Evolutionary conservation across 2,329 filamentous ascomycete genomes (phyloP).

Genomic region (Phaeosphaeriaceae sp.): DNA sequence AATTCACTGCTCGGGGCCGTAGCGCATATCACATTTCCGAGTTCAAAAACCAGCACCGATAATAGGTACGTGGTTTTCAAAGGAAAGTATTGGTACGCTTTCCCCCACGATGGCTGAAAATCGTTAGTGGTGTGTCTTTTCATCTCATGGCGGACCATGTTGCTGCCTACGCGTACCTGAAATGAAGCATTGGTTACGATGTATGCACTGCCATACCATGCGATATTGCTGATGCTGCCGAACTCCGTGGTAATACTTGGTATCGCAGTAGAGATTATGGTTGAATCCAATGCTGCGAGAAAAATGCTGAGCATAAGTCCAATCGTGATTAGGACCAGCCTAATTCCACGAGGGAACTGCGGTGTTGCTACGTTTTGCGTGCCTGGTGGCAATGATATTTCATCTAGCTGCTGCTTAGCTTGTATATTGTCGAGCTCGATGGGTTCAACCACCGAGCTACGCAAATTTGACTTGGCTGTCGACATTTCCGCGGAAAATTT

Average conservation of each 20-base stretch:
- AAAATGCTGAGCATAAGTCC: conserved; percentile 40
- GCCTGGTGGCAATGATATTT: background rate
- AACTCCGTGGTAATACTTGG: conserved; percentile 48
- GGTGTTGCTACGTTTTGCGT: background rate
- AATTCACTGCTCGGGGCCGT: conserved; percentile 29
- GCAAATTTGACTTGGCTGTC: too few species aligned
- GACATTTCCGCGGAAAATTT: too few species aligned
- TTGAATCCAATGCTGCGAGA: conserved; percentile 32
- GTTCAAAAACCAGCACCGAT: conserved; percentile 58
- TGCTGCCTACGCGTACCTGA: too few species aligned
- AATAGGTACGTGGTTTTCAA: conserved; percentile 51
- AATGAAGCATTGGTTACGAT: conserved; percentile 54
- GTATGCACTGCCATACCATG: conserved; percentile 51
- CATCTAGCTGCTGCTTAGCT: background rate
- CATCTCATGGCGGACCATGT: too few species aligned
- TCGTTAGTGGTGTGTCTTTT: too few species aligned
- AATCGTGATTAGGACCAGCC: conserved; percentile 31
- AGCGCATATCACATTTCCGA: conserved; percentile 63
- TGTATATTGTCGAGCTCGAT: background rate
- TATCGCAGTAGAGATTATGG: conserved; percentile 48
- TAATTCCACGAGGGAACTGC: conserved; percentile 27
- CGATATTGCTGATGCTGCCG: conserved; percentile 40
- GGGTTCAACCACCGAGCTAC: too few species aligned
- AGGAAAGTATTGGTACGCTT: conserved; percentile 54
- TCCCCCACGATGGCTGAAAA: conserved; percentile 54